phyloP scores from a whole-genome alignment of 148 eudicot species.

The Vaccinium macrocarpon region DNA sequence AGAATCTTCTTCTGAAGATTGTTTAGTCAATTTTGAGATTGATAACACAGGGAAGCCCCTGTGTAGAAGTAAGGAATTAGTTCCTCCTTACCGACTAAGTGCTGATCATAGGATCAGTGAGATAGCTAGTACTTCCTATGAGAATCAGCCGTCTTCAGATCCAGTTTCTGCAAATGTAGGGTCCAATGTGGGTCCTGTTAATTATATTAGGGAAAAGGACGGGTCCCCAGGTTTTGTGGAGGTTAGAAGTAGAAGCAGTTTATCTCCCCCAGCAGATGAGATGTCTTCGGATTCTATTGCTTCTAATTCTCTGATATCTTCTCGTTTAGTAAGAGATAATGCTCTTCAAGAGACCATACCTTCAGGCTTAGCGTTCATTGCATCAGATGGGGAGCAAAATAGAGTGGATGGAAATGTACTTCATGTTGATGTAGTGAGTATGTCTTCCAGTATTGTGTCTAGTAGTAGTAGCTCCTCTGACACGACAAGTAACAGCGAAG shows the following conservation, averaged over 20 bases:
- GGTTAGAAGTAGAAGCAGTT: slow-evolving; percentile 20
- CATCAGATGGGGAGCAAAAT: slow-evolving; percentile 44
- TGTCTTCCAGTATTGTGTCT: slow-evolving; percentile 44
- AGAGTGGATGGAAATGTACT: slow-evolving; percentile 41
- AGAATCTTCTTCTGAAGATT: slow-evolving; percentile 14
- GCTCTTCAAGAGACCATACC: slow-evolving; percentile 32
- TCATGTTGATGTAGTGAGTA: slow-evolving; percentile 52
- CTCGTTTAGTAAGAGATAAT: slow-evolving; percentile 35
- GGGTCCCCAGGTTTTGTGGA: slow-evolving; percentile 18
- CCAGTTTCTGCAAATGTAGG: slow-evolving; percentile 21
- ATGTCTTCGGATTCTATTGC: slow-evolving; percentile 27
- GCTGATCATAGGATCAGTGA: slow-evolving; percentile 27
- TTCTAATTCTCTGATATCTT: slow-evolving; percentile 32
- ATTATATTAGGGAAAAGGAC: slow-evolving; percentile 17
- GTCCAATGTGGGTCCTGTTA: slow-evolving; percentile 10
- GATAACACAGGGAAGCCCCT: slow-evolving; percentile 27
- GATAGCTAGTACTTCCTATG: slow-evolving; percentile 32
- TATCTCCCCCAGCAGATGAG: slow-evolving; percentile 28
- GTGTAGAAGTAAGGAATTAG: slow-evolving; percentile 34
- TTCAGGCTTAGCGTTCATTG: slow-evolving; percentile 37
- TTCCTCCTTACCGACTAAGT: slow-evolving; percentile 22
- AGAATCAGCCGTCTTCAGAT: slow-evolving; percentile 26
- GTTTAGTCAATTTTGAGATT: slow-evolving; percentile 15
- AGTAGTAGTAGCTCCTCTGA: slow-evolving; percentile 36
- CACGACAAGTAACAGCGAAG: slow-evolving; percentile 41